A percentile compares a stretch with the other conserved stretches of the same genome.
Conservation (phyloP, 2,329 filamentous ascomycete species). For the Epichloe hybrida region DNA sequence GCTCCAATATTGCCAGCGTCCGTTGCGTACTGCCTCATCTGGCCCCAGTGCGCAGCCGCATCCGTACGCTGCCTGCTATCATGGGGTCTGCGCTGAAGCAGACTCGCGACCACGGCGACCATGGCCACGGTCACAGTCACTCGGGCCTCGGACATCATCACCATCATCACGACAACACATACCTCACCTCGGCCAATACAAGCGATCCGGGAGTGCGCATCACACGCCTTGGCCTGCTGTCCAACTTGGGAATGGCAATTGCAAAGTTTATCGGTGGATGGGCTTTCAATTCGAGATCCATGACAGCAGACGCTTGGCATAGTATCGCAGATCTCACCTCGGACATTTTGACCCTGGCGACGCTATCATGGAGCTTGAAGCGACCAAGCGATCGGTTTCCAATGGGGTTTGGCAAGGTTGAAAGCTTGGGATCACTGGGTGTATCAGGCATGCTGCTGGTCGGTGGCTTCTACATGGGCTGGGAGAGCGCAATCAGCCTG, state of each 20-base stretch:
- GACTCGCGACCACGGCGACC: conserved; percentile 18
- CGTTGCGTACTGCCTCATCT: conserved; percentile 9
- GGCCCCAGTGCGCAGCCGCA: conserved; percentile 10
- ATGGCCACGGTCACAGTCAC: conserved; percentile 33
- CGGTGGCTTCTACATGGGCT: conserved; percentile 85
- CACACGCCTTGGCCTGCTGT: conserved; percentile 47
- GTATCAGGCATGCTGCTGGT: conserved; percentile 83
- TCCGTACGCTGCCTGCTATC: conserved; percentile 11
- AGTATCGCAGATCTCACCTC: conserved; percentile 90
- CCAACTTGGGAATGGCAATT: conserved; percentile 88
- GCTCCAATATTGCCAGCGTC: not conserved
- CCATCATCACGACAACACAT: conserved; percentile 84
- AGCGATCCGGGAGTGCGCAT: conserved; percentile 54
- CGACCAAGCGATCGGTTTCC: conserved; percentile 76
- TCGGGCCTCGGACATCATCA: conserved; percentile 49
- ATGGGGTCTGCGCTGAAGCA: conserved; percentile 20
- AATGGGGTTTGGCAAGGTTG: conserved; percentile 91
- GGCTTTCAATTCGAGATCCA: conserved; percentile 85
- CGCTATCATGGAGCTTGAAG: conserved; percentile 84
- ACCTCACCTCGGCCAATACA: conserved; percentile 78
- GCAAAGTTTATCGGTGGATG: conserved; percentile 88
- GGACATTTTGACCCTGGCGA: conserved; percentile 85
- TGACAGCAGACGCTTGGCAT: conserved; percentile 90
- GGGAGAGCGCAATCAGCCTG: conserved; percentile 54
- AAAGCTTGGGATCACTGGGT: conserved; percentile 84